phyloP scores from a whole-genome alignment of 2,329 filamentous ascomycete species.

The Juglanconis oblonga region DNA sequence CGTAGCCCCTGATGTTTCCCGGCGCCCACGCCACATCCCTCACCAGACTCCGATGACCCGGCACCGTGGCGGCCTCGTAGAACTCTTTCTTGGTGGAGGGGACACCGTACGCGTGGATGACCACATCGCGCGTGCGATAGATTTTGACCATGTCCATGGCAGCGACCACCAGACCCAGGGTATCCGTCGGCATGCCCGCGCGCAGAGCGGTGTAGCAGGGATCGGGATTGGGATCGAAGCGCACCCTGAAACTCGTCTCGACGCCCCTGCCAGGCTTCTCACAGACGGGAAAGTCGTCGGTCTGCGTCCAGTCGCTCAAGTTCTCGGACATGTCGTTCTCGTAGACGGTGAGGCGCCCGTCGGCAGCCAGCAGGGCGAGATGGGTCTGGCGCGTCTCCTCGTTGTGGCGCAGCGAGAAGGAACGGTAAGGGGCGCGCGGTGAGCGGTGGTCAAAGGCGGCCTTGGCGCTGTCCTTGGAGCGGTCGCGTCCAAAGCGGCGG shows the following conservation, averaged over 20 bases:
- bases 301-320: constrained; percentile 68
- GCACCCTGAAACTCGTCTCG: constrained; percentile 81
- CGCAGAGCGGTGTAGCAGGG: constrained; percentile 74
- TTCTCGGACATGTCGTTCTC: constrained; percentile 85
- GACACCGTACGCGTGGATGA: constrained; percentile 49
- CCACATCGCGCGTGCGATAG: constrained; percentile 69
- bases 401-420: constrained; percentile 80
- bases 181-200: constrained; percentile 77
- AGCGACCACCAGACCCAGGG: constrained; percentile 78
- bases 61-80: constrained; percentile 76
- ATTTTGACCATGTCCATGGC: constrained; percentile 81
- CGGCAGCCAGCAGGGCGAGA: constrained; percentile 78
- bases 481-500: constrained; percentile 72
- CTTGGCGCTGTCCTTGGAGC: constrained; percentile 40
- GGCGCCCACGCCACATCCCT: constrained; percentile 91
- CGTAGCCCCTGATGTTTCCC: constrained; percentile 84
- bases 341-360: constrained; percentile 75
- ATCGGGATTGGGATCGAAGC: constrained; percentile 84
- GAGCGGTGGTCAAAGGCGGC: constrained; percentile 56
- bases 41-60: constrained; percentile 72
- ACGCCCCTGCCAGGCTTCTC: constrained; percentile 72
- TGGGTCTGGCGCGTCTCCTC: constrained; percentile 78
- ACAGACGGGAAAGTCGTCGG: constrained; percentile 76
- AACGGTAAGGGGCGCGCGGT: constrained; percentile 68
- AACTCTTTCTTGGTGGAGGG: constrained; percentile 68